A percentile compares a stretch with the other conserved stretches of the same genome.
phyloP scores from a whole-genome alignment of 768 basidiomycete genomes.

The Leccinellum albellum region DNA sequence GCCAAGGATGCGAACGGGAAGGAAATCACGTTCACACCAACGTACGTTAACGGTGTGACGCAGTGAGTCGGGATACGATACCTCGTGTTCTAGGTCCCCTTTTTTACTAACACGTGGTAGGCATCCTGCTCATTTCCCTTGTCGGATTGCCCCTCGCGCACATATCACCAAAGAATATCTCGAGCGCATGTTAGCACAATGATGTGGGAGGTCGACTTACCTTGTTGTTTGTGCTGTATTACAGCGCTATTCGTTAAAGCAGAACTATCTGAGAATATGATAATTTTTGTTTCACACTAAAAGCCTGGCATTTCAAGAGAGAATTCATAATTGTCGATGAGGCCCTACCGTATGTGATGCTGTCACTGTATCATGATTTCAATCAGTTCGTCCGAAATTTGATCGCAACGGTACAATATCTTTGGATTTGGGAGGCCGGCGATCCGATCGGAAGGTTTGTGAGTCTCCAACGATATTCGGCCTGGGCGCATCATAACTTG shows the following conservation, averaged over 20 bases:
- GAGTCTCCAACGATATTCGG: too few species aligned
- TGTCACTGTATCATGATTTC: too few species aligned
- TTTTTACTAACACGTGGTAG: neutral
- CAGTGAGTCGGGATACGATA: neutral
- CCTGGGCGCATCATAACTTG: neutral
- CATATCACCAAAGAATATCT: slow-evolving; percentile 2
- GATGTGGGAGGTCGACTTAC: neutral
- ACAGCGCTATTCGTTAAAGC: too few species aligned
- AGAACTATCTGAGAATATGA: too few species aligned
- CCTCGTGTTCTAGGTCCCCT: neutral
- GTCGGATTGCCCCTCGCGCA: slow-evolving; percentile 5
- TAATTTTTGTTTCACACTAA: too few species aligned
- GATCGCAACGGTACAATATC: too few species aligned
- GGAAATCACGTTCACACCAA: neutral
- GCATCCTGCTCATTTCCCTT: slow-evolving; percentile 5
- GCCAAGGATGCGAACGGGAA: neutral
- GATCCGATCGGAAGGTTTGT: neutral
- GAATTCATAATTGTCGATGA: too few species aligned
- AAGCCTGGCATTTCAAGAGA: too few species aligned
- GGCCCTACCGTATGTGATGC: too few species aligned
- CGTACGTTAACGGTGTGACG: neutral
- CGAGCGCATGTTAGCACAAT: neutral
- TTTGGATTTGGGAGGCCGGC: neutral
- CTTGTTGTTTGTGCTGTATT: too few species aligned
- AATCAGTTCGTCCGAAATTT: too few species aligned